Evolutionary conservation across 495 filamentous ascomycete species (phyloP).

Genomic region (Hamigera avellanea): DNA sequence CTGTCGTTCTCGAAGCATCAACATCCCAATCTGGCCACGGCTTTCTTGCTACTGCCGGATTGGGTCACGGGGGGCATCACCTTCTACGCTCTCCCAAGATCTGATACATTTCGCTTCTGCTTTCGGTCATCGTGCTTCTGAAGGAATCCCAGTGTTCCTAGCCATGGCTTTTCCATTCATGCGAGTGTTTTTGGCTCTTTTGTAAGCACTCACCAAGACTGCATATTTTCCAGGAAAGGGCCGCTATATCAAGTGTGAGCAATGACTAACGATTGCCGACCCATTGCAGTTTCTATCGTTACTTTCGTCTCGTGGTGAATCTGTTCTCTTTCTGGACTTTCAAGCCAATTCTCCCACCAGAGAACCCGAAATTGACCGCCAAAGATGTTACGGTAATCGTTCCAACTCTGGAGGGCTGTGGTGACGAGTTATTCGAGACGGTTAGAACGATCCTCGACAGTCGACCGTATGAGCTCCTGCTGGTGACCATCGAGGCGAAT

Average conservation of each 20-base stretch:
- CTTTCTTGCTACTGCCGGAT: too few relatives aligned
- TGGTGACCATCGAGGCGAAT: conserved; percentile 57
- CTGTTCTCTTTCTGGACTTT: conserved; percentile 53
- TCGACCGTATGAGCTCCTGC: conserved; percentile 44
- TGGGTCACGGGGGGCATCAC: too few relatives aligned
- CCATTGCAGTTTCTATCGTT: conserved; percentile 42
- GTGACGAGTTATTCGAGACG: conserved; percentile 46
- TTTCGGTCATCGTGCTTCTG: too few relatives aligned
- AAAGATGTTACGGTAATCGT: conserved; percentile 68
- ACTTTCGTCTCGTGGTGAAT: conserved; percentile 55
- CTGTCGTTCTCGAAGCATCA: not conserved
- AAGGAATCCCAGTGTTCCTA: too few relatives aligned
- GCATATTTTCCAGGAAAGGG: not conserved
- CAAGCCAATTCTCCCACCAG: conserved; percentile 48
- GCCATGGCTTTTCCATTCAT: conserved; percentile 36
- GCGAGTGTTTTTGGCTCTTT: conserved; percentile 35
- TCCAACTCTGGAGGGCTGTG: conserved; percentile 54
- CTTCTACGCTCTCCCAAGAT: too few relatives aligned
- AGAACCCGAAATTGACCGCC: conserved; percentile 50
- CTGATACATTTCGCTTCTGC: too few relatives aligned
- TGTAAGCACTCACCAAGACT: conserved; percentile 25
- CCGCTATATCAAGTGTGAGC: too few relatives aligned
- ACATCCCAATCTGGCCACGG: too few relatives aligned
- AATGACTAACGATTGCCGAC: too few relatives aligned
- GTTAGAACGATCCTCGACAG: conserved; percentile 46